Conservation (phyloP, 148 eudicot genomes). For the Fagopyrum tataricum region DNA sequence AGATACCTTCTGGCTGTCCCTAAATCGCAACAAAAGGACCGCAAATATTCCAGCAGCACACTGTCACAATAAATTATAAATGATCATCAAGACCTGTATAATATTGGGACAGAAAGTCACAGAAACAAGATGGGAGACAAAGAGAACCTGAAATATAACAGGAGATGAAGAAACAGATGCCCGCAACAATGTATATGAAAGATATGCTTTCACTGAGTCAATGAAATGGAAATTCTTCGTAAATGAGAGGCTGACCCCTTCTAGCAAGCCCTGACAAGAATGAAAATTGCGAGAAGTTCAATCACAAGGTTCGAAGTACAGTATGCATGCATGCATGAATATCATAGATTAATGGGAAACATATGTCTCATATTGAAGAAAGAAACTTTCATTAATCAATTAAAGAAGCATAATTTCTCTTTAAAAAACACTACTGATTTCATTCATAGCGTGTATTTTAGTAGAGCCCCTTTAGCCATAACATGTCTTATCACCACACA, state of each 20-base stretch:
- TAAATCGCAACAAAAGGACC: slow-evolving; percentile 75
- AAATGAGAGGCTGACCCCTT: slow-evolving; percentile 83
- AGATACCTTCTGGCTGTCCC: slow-evolving; percentile 82
- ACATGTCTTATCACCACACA: background rate
- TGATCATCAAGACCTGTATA: background rate
- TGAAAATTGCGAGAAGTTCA: background rate
- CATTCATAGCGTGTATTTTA: background rate
- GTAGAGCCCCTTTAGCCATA: background rate
- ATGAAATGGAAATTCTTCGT: slow-evolving; percentile 85
- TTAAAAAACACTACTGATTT: background rate
- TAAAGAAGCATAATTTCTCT: background rate
- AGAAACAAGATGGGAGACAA: slow-evolving; percentile 6
- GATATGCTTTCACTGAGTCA: slow-evolving; percentile 89
- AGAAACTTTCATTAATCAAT: background rate
- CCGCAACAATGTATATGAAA: slow-evolving; percentile 77
- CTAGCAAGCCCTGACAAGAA: slow-evolving; percentile 60
- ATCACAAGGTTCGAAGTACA: slow-evolving; percentile 5
- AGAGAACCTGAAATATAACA: slow-evolving; percentile 74
- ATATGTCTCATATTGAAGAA: slow-evolving; percentile 1
- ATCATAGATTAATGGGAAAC: background rate
- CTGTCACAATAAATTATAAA: slow-evolving; percentile 32
- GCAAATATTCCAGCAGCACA: slow-evolving; percentile 88
- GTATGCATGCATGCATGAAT: slow-evolving; percentile 9
- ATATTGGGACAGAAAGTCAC: background rate
- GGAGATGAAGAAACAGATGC: slow-evolving; percentile 87